phyloP scores from a whole-genome alignment of 768 basidiomycete species.

The Calocybe gangraenosa region DNA sequence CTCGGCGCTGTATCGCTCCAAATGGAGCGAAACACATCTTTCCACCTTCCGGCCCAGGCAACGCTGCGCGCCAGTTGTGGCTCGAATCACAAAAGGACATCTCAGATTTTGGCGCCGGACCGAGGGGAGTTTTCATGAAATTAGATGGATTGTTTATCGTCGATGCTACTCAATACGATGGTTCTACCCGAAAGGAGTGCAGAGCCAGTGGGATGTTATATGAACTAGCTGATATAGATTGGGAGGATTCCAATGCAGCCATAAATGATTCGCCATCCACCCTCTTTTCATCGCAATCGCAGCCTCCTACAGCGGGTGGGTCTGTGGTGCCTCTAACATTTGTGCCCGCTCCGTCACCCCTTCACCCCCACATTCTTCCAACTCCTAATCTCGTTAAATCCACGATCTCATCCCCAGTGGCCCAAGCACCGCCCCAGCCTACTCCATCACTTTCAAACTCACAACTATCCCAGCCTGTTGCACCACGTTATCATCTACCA shows the following conservation, averaged over 20 bases:
- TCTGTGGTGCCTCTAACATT: constrained; percentile 6
- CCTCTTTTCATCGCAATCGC: neutral
- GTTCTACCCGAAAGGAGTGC: constrained; percentile 50
- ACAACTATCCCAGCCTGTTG: constrained; percentile 20
- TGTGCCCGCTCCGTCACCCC: constrained; percentile 25
- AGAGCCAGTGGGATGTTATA: constrained; percentile 72
- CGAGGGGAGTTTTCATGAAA: constrained; percentile 69
- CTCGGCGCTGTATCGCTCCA: constrained; percentile 64
- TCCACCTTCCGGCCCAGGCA: constrained; percentile 59
- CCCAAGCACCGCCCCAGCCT: constrained; percentile 6
- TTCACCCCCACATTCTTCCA: constrained; percentile 25
- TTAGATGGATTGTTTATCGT: constrained; percentile 63
- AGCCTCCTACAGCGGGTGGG: neutral
- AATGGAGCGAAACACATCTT: constrained; percentile 55
- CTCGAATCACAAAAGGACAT: constrained; percentile 19
- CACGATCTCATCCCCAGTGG: constrained; percentile 6
- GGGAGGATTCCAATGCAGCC: constrained; percentile 37
- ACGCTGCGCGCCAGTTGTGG: constrained; percentile 23
- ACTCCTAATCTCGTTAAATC: constrained; percentile 22
- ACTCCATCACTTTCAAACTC: constrained; percentile 6
- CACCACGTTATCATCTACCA: constrained; percentile 43
- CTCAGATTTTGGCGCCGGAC: constrained; percentile 44
- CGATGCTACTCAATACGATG: constrained; percentile 42
- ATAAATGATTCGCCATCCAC: neutral
- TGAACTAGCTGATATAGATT: constrained; percentile 74